phyloP scores from a whole-genome alignment of 1,284 basidiomycete species.

The Hortiboletus rubellus region DNA sequence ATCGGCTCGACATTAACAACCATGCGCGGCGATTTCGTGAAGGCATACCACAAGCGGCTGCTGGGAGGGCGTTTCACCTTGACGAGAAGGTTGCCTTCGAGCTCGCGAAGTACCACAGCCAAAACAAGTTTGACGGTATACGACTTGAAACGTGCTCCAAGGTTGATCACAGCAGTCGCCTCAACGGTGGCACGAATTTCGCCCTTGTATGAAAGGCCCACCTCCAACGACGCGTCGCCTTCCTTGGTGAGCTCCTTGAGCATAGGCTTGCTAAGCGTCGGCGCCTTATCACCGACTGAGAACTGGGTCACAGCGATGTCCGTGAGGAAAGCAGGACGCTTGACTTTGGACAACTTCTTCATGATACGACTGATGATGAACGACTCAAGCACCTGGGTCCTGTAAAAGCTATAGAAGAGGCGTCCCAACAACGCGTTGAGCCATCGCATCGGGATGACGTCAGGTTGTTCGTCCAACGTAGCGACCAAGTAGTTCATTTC shows the following conservation, averaged over 20 bases:
- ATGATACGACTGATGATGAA: constrained; percentile 88
- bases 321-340: constrained; percentile 82
- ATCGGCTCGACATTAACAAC: constrained; percentile 90
- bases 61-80: constrained; percentile 95
- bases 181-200: constrained; percentile 88
- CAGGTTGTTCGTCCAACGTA: constrained; percentile 88
- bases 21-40: constrained; percentile 90
- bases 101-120: constrained; percentile 80
- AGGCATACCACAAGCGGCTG: constrained; percentile 97
- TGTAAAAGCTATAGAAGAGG: constrained; percentile 90
- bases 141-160: constrained; percentile 81
- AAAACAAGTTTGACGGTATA: constrained; percentile 89
- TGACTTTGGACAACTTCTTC: constrained; percentile 91
- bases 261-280: constrained; percentile 93
- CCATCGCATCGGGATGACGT: constrained; percentile 96
- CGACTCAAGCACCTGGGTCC: constrained; percentile 76
- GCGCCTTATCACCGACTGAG: constrained; percentile 81
- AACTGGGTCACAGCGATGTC: constrained; percentile 89
- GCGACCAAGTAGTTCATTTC: constrained; percentile 87
- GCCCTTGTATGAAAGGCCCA: constrained; percentile 81
- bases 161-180: constrained; percentile 83
- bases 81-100: constrained; percentile 89
- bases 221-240: constrained; percentile 88
- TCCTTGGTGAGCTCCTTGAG: constrained; percentile 93
- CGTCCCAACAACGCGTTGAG: constrained; percentile 92